Percentiles rank a stretch among this genome's conserved stretches.
Evolutionary conservation across 2,329 filamentous ascomycete genomes (phyloP).

Genomic region (Alternaria arborescens): DNA sequence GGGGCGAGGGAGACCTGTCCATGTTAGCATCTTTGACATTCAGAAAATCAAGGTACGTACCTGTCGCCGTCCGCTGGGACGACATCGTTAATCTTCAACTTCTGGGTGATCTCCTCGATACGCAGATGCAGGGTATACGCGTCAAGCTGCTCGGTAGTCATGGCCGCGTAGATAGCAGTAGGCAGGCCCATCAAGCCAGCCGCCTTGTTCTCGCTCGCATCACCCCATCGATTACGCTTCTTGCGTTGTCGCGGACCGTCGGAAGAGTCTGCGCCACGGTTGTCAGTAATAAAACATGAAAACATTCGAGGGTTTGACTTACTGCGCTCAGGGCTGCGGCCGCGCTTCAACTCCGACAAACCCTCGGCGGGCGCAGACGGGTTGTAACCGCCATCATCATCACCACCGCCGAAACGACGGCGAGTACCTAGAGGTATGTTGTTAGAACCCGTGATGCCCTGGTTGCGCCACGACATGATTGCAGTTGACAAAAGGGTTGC

Average conservation of each 20-base stretch:
- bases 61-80: constrained; percentile 95
- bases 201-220: constrained; percentile 97
- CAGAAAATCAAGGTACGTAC: constrained; percentile 63
- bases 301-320: constrained; percentile 46
- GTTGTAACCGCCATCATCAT: constrained; percentile 58
- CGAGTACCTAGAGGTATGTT: constrained; percentile 92
- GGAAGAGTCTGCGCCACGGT: constrained; percentile 43
- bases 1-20: constrained; percentile 86
- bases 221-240: constrained; percentile 99
- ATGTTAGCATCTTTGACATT: constrained; percentile 18
- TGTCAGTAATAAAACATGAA: constrained; percentile 18
- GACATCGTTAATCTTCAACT: constrained; percentile 98
- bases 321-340: constrained; percentile 89
- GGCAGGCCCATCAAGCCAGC: constrained; percentile 97
- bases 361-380: constrained; percentile 57
- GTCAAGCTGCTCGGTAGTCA: constrained; percentile 98
- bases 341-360: constrained; percentile 74
- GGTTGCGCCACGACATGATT: constrained; percentile 70
- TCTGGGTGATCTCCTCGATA: constrained; percentile 99
- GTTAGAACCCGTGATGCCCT: constrained; percentile 96
- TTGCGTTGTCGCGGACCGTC: constrained; percentile 90
- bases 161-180: constrained; percentile 94
- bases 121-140: constrained; percentile 95
- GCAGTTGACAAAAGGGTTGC: constrained; percentile 22
- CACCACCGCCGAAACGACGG: constrained; percentile 79